phyloP scores from a whole-genome alignment of 306 rosid genomes.

The Sphenostylis stenocarpa region DNA sequence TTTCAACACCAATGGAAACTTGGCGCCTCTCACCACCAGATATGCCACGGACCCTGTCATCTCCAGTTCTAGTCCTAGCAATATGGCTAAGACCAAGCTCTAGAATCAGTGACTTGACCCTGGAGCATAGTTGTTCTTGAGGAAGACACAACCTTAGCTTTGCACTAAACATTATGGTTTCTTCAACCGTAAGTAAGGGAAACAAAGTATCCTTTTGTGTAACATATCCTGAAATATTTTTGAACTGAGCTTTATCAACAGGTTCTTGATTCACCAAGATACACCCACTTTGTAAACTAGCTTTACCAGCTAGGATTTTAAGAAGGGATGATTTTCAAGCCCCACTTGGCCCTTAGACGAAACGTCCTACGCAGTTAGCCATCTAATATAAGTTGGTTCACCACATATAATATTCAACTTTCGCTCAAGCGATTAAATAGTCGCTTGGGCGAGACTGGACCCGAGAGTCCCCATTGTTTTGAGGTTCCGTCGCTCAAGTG shows the following conservation, averaged over 20 bases:
- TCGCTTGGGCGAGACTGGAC: too few relatives aligned
- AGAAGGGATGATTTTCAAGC: constrained; percentile 89
- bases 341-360: constrained; percentile 96
- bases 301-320: constrained; percentile 69
- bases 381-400: too few relatives aligned
- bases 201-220: constrained; percentile 75
- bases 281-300: constrained; percentile 59
- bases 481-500: too few relatives aligned
- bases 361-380: too few relatives aligned
- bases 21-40: constrained; percentile 76
- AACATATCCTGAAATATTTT: constrained; percentile 74
- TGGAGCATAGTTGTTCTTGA: constrained; percentile 43
- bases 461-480: too few relatives aligned
- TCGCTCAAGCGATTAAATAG: too few relatives aligned
- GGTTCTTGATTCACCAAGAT: constrained; percentile 58
- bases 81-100: constrained; percentile 70
- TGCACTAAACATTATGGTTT: constrained; percentile 82
- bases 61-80: constrained; percentile 59
- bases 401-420: too few relatives aligned
- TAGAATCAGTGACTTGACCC: constrained; percentile 54
- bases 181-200: constrained; percentile 85
- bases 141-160: constrained; percentile 53
- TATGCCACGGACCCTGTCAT: constrained; percentile 64
- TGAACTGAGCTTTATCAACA: constrained; percentile 52
- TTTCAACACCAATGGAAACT: constrained; percentile 82